Percentiles rank a stretch among this genome's conserved stretches.
Evolutionary conservation across 306 rosid genomes (phyloP).

Genomic region (Medicago ruthenica): DNA sequence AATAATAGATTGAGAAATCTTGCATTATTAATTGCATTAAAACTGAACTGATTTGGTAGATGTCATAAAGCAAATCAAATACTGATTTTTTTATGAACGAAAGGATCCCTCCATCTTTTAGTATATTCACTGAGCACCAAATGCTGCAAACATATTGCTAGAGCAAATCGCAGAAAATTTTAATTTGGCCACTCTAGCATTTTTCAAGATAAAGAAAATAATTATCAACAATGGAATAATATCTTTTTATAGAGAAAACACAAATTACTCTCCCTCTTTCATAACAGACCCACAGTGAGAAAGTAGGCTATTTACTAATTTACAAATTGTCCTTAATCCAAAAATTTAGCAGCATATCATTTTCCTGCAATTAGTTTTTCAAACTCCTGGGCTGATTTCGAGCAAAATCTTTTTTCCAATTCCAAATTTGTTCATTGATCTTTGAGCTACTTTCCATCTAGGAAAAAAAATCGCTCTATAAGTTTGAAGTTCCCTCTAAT

Average conservation of each 20-base stretch:
- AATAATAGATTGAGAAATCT: neutral
- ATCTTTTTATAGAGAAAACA: neutral
- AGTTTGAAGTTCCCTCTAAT: too few species aligned
- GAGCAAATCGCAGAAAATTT: neutral
- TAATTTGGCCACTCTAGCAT: conserved; percentile 1
- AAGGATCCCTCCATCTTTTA: conserved; percentile 15
- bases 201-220: conserved; percentile 5
- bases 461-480: too few species aligned
- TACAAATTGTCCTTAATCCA: neutral
- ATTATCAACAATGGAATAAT: neutral
- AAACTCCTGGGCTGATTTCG: too few species aligned
- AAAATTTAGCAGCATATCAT: too few species aligned
- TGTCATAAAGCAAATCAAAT: conserved; percentile 20
- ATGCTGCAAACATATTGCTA: conserved; percentile 3
- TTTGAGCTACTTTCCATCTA: too few species aligned
- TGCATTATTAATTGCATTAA: conserved; percentile 7
- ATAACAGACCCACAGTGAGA: neutral
- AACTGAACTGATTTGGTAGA: neutral
- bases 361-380: too few species aligned
- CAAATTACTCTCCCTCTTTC: conserved; percentile 12
- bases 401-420: too few species aligned
- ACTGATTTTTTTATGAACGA: conserved; percentile 2
- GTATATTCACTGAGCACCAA: conserved; percentile 15
- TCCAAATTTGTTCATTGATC: too few species aligned
- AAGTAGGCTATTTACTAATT: conserved; percentile 7